A percentile compares a stretch with the other conserved stretches of the same genome.
These are phyloP conservation scores for Exophiala oligosperma DNA, from an alignment of 2,329 filamentous ascomycete genomes.

Conservation along the genomic window DNA sequence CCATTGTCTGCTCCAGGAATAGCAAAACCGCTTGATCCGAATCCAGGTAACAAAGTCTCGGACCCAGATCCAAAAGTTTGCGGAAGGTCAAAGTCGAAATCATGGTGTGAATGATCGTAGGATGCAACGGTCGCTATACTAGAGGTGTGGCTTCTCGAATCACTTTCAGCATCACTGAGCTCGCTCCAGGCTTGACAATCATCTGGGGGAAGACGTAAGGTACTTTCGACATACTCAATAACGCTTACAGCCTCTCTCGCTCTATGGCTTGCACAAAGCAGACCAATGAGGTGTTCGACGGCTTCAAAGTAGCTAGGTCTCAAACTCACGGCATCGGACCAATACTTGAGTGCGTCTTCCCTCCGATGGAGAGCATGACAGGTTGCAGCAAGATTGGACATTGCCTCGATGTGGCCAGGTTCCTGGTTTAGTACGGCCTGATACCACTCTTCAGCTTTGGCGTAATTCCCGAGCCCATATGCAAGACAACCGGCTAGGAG, in stretches of 20 bases:
- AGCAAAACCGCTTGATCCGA: constrained; percentile 78
- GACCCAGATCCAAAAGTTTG: constrained; percentile 2
- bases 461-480: constrained; percentile 83
- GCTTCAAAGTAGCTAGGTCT: constrained; percentile 91
- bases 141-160: constrained; percentile 55
- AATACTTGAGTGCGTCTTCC: constrained; percentile 80
- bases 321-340: constrained; percentile 78
- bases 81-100: constrained; percentile 50
- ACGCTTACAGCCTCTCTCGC: constrained; percentile 82
- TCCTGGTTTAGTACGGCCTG: constrained; percentile 59
- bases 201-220: constrained; percentile 58
- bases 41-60: constrained; percentile 48
- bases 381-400: constrained; percentile 89
- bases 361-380: constrained; percentile 79
- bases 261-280: constrained; percentile 79
- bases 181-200: constrained; percentile 54
- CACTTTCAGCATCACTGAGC: constrained; percentile 61
- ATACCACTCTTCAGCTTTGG: constrained; percentile 60
- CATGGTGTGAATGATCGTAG: constrained; percentile 59
- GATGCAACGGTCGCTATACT: constrained; percentile 52
- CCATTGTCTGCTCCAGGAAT: constrained; percentile 87
- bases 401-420: constrained; percentile 77
- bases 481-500: constrained; percentile 86
- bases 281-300: constrained; percentile 86
- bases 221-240: constrained; percentile 79